Evolutionary conservation across 257 asterid genomes (phyloP).

Genomic region (Solanum phureja): DNA sequence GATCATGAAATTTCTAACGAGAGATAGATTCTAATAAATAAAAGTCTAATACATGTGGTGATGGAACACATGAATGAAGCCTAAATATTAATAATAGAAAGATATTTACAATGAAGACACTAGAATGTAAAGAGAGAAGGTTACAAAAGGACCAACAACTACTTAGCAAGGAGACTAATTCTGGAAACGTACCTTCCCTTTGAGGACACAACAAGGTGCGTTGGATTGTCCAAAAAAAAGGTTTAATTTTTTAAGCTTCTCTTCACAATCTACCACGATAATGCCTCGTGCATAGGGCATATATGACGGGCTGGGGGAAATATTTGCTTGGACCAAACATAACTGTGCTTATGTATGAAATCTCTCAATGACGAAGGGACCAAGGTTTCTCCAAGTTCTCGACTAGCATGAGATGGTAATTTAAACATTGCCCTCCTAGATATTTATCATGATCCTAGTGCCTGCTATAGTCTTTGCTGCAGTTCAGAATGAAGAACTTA

Average conservation of each 20-base stretch:
- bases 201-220: constrained; percentile 36
- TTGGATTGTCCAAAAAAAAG: constrained; percentile 31
- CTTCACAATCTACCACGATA: constrained; percentile 27
- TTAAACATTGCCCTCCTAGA: constrained; percentile 22
- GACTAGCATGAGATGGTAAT: constrained; percentile 17
- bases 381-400: constrained; percentile 36
- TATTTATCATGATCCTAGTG: constrained; percentile 29
- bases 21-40: neutral
- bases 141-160: neutral
- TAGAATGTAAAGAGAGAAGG: neutral
- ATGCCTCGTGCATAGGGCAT: constrained; percentile 38
- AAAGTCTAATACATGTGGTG: neutral
- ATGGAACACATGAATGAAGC: neutral
- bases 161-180: neutral
- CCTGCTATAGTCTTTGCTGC: neutral
- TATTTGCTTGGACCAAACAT: constrained; percentile 26
- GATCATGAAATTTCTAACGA: neutral
- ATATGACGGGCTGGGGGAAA: constrained; percentile 21
- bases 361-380: constrained; percentile 19
- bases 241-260: constrained; percentile 12
- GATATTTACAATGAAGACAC: neutral
- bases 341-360: constrained; percentile 25
- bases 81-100: neutral
- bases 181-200: constrained; percentile 41
- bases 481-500: too few species aligned